phyloP scores from a whole-genome alignment of 2,329 filamentous ascomycete species.

The Ceratocystiopsis minuta region DNA sequence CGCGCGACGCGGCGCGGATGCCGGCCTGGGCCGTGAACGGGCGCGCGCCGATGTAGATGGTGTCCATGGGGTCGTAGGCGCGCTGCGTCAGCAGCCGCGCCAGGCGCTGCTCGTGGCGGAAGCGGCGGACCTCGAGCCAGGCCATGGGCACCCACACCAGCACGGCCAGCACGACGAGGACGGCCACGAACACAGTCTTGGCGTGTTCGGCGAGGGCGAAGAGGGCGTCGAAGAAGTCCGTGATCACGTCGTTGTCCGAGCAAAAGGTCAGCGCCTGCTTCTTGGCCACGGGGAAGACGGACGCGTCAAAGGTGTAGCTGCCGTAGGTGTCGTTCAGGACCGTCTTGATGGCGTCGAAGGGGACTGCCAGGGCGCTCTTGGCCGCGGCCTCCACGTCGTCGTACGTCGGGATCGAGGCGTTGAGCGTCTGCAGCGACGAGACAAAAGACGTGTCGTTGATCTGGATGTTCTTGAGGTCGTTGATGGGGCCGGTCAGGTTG shows the following conservation, averaged over 20 bases:
- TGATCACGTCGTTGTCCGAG: constrained; percentile 65
- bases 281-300: constrained; percentile 62
- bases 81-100: constrained; percentile 41
- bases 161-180: constrained; percentile 37
- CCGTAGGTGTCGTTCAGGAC: constrained; percentile 54
- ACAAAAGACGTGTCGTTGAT: constrained; percentile 50
- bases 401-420: constrained; percentile 67
- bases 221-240: constrained; percentile 64
- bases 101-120: constrained; percentile 52
- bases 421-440: constrained; percentile 51
- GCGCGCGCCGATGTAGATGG: constrained; percentile 71
- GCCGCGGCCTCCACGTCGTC: constrained; percentile 69
- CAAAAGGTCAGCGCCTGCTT: constrained; percentile 79
- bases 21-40: constrained; percentile 59
- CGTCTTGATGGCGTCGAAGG: constrained; percentile 64
- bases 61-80: constrained; percentile 65
- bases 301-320: constrained; percentile 60
- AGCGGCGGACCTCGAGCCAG: constrained; percentile 62
- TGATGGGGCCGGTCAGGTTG: constrained; percentile 46
- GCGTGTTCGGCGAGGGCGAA: constrained; percentile 48
- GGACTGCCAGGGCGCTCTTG: constrained; percentile 51
- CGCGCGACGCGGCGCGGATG: constrained; percentile 47
- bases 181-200: constrained; percentile 57
- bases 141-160: constrained; percentile 53
- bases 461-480: constrained; percentile 50